A percentile compares a stretch with the other conserved stretches of the same genome.
phyloP scores from a whole-genome alignment of 2,329 filamentous ascomycete genomes.

The Samsoniella hepiali region DNA sequence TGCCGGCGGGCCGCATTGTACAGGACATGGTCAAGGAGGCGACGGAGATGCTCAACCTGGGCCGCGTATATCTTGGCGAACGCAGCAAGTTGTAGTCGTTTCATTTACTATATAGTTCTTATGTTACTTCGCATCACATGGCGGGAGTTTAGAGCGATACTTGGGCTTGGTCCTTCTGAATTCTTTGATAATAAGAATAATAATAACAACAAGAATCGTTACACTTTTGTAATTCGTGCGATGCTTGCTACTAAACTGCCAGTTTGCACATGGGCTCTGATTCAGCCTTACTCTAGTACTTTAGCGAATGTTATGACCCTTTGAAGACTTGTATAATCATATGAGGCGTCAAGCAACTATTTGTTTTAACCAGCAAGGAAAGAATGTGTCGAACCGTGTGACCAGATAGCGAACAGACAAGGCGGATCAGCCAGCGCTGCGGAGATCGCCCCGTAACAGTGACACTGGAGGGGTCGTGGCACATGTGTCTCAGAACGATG shows the following conservation, averaged over 20 bases:
- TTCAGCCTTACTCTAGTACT: not conserved
- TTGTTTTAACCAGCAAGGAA: not conserved
- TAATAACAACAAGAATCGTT: too few relatives aligned
- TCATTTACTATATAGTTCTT: not conserved
- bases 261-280: not conserved
- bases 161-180: not conserved
- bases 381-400: not conserved
- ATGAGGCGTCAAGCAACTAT: not conserved
- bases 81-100: constrained; percentile 41
- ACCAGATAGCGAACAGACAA: too few relatives aligned
- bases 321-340: not conserved
- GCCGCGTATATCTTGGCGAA: constrained; percentile 54
- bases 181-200: not conserved
- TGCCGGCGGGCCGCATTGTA: constrained; percentile 80
- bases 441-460: too few relatives aligned
- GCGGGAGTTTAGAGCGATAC: not conserved
- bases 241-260: not conserved
- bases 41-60: constrained; percentile 61
- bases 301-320: too few relatives aligned
- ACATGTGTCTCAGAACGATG: too few relatives aligned
- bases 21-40: constrained; percentile 83
- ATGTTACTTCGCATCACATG: not conserved
- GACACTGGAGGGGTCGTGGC: too few relatives aligned
- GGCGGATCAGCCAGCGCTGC: too few relatives aligned
- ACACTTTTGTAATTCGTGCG: not conserved